These are phyloP conservation scores for Penicillium macrosclerotiorum DNA, from an alignment of 495 filamentous ascomycete genomes.

Conservation along the genomic window DNA sequence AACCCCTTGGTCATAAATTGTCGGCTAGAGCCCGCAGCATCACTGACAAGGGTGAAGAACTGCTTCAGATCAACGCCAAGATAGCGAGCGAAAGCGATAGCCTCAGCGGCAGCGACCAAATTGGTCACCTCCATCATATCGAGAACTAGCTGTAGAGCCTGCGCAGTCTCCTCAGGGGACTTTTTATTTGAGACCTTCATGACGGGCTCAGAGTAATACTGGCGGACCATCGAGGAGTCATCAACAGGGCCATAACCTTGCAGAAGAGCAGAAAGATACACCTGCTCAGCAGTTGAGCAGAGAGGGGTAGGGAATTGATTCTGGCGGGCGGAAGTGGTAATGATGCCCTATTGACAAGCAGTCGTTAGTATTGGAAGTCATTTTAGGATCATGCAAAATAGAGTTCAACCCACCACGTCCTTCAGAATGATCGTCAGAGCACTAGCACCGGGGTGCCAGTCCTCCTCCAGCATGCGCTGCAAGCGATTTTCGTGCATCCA, in stretches of 20 bases:
- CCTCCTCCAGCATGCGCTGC: slow-evolving; percentile 65
- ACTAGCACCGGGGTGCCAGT: slow-evolving; percentile 61
- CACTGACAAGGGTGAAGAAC: slow-evolving; percentile 64
- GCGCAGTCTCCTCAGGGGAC: slow-evolving; percentile 28
- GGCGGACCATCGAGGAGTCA: slow-evolving; percentile 65
- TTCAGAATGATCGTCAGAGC: slow-evolving; percentile 78
- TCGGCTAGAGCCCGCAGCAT: slow-evolving; percentile 66
- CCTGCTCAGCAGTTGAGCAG: slow-evolving; percentile 66
- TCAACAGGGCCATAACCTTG: slow-evolving; percentile 65
- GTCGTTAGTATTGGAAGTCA: too few species aligned
- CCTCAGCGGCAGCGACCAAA: slow-evolving; percentile 62
- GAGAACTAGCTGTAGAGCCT: slow-evolving; percentile 51
- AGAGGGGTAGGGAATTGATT: slow-evolving; percentile 67
- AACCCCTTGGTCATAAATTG: slow-evolving; percentile 58
- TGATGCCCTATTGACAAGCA: slow-evolving; percentile 60
- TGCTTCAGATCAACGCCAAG: slow-evolving; percentile 63
- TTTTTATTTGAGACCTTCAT: slow-evolving; percentile 28
- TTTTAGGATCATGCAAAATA: too few species aligned
- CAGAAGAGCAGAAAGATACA: slow-evolving; percentile 59
- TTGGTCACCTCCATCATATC: slow-evolving; percentile 63
- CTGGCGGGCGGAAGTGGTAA: slow-evolving; percentile 64
- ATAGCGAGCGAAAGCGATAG: slow-evolving; percentile 60
- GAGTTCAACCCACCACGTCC: slow-evolving; percentile 59
- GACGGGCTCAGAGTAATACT: slow-evolving; percentile 51
- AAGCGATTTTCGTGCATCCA: slow-evolving; percentile 84